phyloP scores from a whole-genome alignment of 352 stramenopile genomes.

The Globisporangium nunn region DNA sequence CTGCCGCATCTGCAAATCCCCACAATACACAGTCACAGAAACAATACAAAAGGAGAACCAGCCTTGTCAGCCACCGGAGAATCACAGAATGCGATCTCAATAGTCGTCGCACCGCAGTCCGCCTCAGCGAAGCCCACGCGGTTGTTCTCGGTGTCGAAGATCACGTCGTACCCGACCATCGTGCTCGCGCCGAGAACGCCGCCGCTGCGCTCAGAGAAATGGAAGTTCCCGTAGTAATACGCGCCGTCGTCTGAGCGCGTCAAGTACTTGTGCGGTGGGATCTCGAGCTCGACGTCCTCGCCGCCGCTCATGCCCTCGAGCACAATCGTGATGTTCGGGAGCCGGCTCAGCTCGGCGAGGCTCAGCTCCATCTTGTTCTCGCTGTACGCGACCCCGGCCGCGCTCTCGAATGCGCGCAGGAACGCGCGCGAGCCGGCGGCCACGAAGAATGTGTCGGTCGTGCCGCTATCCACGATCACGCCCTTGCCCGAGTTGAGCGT shows the following conservation, averaged over 20 bases:
- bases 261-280: conserved; percentile 62
- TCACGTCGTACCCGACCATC: conserved; percentile 81
- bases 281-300: conserved; percentile 52
- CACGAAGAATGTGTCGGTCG: conserved; percentile 81
- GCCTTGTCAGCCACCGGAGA: neutral
- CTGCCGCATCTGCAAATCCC: neutral
- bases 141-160: conserved; percentile 74
- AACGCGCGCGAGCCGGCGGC: conserved; percentile 41
- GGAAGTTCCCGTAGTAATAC: conserved; percentile 68
- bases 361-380: conserved; percentile 49
- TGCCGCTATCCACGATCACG: conserved; percentile 83
- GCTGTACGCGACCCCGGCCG: conserved; percentile 45
- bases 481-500: conserved; percentile 66
- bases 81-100: neutral
- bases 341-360: conserved; percentile 21
- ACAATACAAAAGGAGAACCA: neutral
- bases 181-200: conserved; percentile 71
- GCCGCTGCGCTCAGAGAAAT: conserved; percentile 74
- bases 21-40: no score
- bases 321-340: conserved; percentile 67
- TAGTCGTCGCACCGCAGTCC: conserved; percentile 37
- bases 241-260: conserved; percentile 34
- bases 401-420: conserved; percentile 33
- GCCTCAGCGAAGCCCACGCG: conserved; percentile 77
- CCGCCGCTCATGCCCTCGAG: conserved; percentile 37